Base-by-base conservation (phyloP, 805 yeast species). In the Teunomyces barrocoloradensis region DNA sequence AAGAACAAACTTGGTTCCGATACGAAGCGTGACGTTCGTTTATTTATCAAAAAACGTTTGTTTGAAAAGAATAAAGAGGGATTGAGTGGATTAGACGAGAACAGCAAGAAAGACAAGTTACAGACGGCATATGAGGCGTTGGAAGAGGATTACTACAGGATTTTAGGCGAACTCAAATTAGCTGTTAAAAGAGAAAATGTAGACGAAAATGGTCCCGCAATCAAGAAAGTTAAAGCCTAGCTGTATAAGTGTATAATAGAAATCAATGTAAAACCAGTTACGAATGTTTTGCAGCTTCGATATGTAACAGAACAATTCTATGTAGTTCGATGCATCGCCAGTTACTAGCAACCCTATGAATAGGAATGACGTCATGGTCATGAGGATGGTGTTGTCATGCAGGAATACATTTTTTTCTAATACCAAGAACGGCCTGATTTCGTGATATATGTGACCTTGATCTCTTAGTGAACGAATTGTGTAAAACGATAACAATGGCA, bases 31-130 rank as follows among this genome's bases (percentile, higher is more conserved):
- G 70, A 72, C 5, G 66, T 81, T 5, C 70, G 94, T 45, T 58
- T 84, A 27, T 77, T 78, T 53, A 84, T 92, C 51, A 92, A 91
- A 64, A 78, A 73, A 57, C 75, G 99, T 49, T 67, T 94, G 21
- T 92, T 75, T 60, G 75, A 80, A 47, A 87, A 89, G 60, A 94
- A 94, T 67, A 80, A 74, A 56, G 97, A 91, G 47, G 90, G 89
- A 0, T 72, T 94, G 46, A 67, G 65, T 30, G 86, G 81, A 4
- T 67, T 89, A 60, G 89, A 85, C 37, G 73, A 68, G n/a, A 72
- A 79, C 0, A 81, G 82, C n/a, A 73, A 80, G 51, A 76, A 75
- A 51, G 89, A 85, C 56, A 87, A 87, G 56, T 71, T 89, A 33
- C 89, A 87, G 44, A 81, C 84, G 9, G 92, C 96, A 0, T 89